phyloP scores from a whole-genome alignment of 2,329 filamentous ascomycete species.

The Cordyceps pruinosa region DNA sequence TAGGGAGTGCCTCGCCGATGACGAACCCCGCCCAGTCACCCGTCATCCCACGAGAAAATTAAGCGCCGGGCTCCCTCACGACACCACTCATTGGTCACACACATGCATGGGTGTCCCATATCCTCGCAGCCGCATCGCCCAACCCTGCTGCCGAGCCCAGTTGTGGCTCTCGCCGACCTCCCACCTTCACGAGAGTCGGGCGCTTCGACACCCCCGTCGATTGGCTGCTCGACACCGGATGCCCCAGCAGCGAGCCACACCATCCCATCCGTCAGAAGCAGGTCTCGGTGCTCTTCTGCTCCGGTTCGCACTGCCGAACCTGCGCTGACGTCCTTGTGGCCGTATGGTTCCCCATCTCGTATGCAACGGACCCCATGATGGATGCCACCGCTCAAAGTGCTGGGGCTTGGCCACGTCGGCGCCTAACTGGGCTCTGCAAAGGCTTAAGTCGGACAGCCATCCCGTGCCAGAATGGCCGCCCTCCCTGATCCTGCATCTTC shows the following conservation, averaged over 20 bases:
- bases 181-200: conserved; percentile 3
- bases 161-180: conserved; percentile 4
- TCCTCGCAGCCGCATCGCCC: conserved; percentile 6
- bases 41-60: neutral
- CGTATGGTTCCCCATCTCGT: neutral
- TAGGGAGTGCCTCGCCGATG: neutral
- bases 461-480: conserved; percentile 14
- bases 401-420: neutral
- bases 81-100: conserved; percentile 8
- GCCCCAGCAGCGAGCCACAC: conserved; percentile 1
- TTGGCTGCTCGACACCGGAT: neutral
- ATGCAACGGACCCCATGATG: conserved; percentile 8
- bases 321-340: conserved; percentile 5
- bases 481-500: conserved; percentile 24
- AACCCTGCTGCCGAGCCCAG: neutral
- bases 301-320: neutral
- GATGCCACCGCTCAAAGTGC: neutral
- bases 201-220: conserved; percentile 2
- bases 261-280: neutral
- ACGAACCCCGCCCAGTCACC: conserved; percentile 3
- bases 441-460: conserved; percentile 15
- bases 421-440: conserved; percentile 2
- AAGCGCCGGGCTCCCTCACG: conserved; percentile 10
- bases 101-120: neutral
- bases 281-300: neutral